Base-by-base conservation (phyloP, 768 basidiomycete genomes). In the Rubroboletus pulcherrimus region DNA sequence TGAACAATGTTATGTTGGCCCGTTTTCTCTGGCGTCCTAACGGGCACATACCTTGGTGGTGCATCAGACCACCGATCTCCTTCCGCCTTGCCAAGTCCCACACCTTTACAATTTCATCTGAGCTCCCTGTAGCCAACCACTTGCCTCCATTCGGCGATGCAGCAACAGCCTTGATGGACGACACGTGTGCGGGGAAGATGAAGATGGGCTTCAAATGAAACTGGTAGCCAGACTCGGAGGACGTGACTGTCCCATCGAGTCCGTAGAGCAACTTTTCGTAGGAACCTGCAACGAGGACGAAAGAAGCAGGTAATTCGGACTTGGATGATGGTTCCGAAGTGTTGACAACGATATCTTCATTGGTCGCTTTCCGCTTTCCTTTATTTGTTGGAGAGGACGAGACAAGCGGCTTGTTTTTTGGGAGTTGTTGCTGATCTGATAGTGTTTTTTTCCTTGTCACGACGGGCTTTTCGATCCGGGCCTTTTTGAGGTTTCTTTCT, bases 261-360 rank as follows among this genome's bases (percentile, higher is more conserved):
- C 95, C 95, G 63, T 97, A 98, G 17, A 99, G 79, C 15, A 98
- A 78, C 66, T 95, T 97, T 77, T 99, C 97, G 71, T 98, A 99
- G 17, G 95, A 92, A 0, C 97, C 97, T 1, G 87, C 91, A 26
- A 98, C 77, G 59, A 98, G 73, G 71, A 91, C 87, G 79, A 97
- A 98, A 3, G 84, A 82, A 0, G 74, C 69, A 0, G 87, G 83
- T 11, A 82, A 73, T 1, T 35, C 42, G 9, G 59, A 31, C 52
- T 56, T 30, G 38, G 65, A 24, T 0, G 63, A 42, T 5, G 33
- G 24, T 34, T 59, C 51, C 47, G 34, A n/a, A 30, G 44, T 33
- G 19, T n/a, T 44, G 31, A 31, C 37, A 7, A 31, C 37, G 5
- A 41, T 24, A 5, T 45, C 31, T 2, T 12, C 19, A 39, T n/a